Evolutionary conservation across 495 filamentous ascomycete species (phyloP), one percentile per base, ranked within the genome.

Genomic region (Bombardia bombarda): DNA sequence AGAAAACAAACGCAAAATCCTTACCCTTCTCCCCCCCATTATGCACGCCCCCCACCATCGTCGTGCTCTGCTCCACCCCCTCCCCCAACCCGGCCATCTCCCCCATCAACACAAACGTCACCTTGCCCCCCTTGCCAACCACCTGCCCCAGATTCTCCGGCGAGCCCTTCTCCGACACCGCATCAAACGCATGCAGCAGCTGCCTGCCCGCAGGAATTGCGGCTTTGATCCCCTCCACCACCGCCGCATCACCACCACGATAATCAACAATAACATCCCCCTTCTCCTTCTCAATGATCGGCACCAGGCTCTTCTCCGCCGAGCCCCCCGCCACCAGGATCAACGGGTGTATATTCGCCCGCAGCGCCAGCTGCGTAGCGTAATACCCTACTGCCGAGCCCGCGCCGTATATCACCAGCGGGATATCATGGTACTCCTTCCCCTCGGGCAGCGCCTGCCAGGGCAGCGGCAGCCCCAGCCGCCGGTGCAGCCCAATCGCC

Each of bases 191-290:
- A 46, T 83, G 64, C 8, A 50, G 25, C 12, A 65, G 17, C 9
- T 43, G 52, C 2, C 32, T 24, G 5, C 40, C 54, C 6, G 61
- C 54, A n/a, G n/a, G n/a, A 19, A 76, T 47, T 0, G 75, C 77
- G 13, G 69, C 65, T 36, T 67, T 64, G 46, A 84, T 59, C 13
- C 59, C 66, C 8, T 60, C 43, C 0, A 82, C 64, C 18, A 84
- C 64, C 3, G 73, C 67, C 0, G 71, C 70, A 34, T 78, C 61
- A 9, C 79, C 78, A 0, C 66, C 58, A 16, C 84, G 80, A 52
- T 90, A 89, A 62, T 89, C 85, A 40, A 89, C 49, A 14, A 88
- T 63, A 0, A 65, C 58, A 53, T 90, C 86, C 36, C 86, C 85
- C 56, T 83, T 84, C 40, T 50, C 51, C 26, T 53, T 56, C 55